Conservation (phyloP, 148 eudicot species). For the Amaranthus palmeri region DNA sequence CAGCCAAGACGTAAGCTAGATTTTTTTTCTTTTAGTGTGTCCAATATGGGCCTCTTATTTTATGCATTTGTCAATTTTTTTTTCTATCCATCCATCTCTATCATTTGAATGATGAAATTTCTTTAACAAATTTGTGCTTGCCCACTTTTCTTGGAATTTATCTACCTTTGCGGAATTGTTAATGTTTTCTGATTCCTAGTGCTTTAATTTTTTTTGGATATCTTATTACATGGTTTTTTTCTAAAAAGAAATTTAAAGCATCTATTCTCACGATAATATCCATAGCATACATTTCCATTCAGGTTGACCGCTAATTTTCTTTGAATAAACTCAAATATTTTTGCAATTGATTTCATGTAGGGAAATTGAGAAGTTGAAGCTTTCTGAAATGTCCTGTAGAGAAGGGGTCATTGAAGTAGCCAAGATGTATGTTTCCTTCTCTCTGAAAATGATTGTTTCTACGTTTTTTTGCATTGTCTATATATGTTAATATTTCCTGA, state of each 20-base stretch:
- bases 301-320: neutral
- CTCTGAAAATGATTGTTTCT: neutral
- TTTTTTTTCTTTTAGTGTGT: neutral
- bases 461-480: neutral
- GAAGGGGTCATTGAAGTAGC: constrained; percentile 93
- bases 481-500: too few species aligned
- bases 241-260: neutral
- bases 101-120: neutral
- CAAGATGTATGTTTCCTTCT: constrained; percentile 65
- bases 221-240: too few species aligned
- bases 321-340: neutral
- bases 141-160: neutral
- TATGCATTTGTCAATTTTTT: neutral
- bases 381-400: constrained; percentile 93
- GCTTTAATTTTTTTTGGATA: neutral
- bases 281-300: neutral
- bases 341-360: constrained; percentile 25
- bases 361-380: constrained; percentile 89
- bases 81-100: neutral
- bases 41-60: neutral
- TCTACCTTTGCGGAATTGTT: neutral
- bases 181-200: neutral
- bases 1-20: constrained; percentile 92
- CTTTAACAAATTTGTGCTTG: neutral
- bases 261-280: neutral